phyloP scores from a whole-genome alignment of 768 basidiomycete species.

The Pleurotus giganteus region DNA sequence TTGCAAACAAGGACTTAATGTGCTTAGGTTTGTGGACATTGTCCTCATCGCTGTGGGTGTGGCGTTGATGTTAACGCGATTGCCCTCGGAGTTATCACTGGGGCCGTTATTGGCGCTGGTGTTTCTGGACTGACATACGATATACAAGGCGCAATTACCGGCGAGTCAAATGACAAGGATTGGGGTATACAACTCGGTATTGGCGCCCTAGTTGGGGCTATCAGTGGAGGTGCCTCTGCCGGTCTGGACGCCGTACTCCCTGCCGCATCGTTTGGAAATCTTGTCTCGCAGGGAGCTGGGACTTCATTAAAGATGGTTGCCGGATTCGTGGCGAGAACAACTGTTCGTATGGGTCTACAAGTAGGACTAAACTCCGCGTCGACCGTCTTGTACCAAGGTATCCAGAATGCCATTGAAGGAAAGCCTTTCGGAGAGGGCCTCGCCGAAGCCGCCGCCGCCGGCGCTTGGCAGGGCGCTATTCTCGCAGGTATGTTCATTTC shows the following conservation, averaged over 20 bases:
- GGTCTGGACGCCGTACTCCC: background rate
- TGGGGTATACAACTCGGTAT: background rate
- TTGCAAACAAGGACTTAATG: background rate
- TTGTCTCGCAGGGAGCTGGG: background rate
- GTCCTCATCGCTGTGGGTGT: background rate
- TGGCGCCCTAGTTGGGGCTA: background rate
- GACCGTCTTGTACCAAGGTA: too few relatives aligned
- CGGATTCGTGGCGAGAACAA: background rate
- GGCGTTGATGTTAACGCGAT: slow-evolving; percentile 1
- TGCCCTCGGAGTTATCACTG: background rate
- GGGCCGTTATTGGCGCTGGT: background rate
- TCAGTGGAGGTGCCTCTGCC: background rate
- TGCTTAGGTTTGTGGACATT: background rate
- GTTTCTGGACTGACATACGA: background rate
- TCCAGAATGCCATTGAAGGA: too few relatives aligned
- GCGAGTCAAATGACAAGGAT: background rate
- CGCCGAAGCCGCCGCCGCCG: too few relatives aligned
- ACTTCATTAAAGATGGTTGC: too few relatives aligned
- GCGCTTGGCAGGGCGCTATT: too few relatives aligned
- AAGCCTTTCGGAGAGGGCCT: too few relatives aligned
- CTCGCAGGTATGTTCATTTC: too few relatives aligned
- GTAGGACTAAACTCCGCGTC: background rate
- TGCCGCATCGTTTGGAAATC: background rate
- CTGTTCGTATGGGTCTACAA: background rate
- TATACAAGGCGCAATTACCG: background rate